phyloP scores from a whole-genome alignment of 495 filamentous ascomycete species.

The Penicillium flavigenum region DNA sequence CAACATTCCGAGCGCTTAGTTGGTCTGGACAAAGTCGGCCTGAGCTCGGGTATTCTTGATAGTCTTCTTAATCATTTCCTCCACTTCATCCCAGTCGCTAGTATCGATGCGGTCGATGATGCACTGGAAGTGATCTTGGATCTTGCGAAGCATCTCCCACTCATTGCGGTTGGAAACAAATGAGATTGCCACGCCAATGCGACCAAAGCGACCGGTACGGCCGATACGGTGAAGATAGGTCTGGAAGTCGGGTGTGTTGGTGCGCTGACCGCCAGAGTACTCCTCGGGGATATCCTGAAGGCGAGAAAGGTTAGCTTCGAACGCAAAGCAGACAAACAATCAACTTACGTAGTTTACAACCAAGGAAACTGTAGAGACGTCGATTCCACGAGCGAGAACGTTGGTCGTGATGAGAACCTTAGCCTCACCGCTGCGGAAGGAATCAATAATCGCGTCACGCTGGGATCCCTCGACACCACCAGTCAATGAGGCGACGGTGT shows the following conservation, averaged over 20 bases:
- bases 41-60: slow-evolving; percentile 78
- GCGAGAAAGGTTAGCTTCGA: slow-evolving; percentile 11
- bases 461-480: slow-evolving; percentile 79
- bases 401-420: slow-evolving; percentile 99
- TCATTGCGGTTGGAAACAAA: slow-evolving; percentile 81
- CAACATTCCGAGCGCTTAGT: slow-evolving; percentile 7
- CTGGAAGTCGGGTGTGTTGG: slow-evolving; percentile 68
- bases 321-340: neutral
- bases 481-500: slow-evolving; percentile 85
- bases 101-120: slow-evolving; percentile 59
- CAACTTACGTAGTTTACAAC: slow-evolving; percentile 82
- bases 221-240: slow-evolving; percentile 99
- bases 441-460: slow-evolving; percentile 81
- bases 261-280: slow-evolving; percentile 21
- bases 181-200: slow-evolving; percentile 91
- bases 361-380: slow-evolving; percentile 94
- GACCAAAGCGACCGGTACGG: slow-evolving; percentile 93
- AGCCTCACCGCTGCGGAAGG: slow-evolving; percentile 78
- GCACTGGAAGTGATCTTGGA: slow-evolving; percentile 68
- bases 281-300: slow-evolving; percentile 57
- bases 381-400: slow-evolving; percentile 93
- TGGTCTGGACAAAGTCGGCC: slow-evolving; percentile 44
- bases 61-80: slow-evolving; percentile 72
- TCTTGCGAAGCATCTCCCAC: slow-evolving; percentile 71
- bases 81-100: slow-evolving; percentile 83